phyloP scores from a whole-genome alignment of 768 basidiomycete species.

The Pulveroboletus sp. region DNA sequence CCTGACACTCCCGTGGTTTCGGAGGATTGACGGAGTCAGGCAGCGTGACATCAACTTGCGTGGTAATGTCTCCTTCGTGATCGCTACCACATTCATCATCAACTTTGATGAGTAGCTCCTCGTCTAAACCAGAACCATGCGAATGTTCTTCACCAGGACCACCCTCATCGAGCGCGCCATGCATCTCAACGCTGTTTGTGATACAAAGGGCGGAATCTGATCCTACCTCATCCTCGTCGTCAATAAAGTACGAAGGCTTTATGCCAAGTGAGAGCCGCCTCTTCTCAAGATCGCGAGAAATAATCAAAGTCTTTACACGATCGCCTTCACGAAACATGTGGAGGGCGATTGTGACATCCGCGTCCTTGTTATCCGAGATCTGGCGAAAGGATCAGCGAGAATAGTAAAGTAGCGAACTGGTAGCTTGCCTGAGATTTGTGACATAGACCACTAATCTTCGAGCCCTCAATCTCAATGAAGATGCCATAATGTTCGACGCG shows the following conservation, averaged over 20 bases:
- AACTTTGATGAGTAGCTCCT: slow-evolving; percentile 10
- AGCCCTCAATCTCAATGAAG: slow-evolving; percentile 86
- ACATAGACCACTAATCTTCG: slow-evolving; percentile 84
- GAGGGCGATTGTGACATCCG: slow-evolving; percentile 73
- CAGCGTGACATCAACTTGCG: slow-evolving; percentile 15
- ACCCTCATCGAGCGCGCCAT: slow-evolving; percentile 18
- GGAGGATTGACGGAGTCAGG: neutral
- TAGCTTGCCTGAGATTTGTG: slow-evolving; percentile 81
- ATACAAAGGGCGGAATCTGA: slow-evolving; percentile 31
- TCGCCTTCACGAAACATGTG: slow-evolving; percentile 85
- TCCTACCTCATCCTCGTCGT: slow-evolving; percentile 47
- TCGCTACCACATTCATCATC: slow-evolving; percentile 13
- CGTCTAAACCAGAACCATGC: slow-evolving; percentile 11
- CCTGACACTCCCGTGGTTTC: neutral
- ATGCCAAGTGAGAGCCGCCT: slow-evolving; percentile 77
- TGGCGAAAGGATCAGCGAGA: slow-evolving; percentile 28
- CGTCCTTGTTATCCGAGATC: slow-evolving; percentile 85
- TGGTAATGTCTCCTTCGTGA: slow-evolving; percentile 15
- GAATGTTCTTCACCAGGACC: slow-evolving; percentile 8
- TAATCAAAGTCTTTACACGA: slow-evolving; percentile 72
- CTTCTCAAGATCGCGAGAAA: slow-evolving; percentile 69
- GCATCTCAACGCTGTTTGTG: slow-evolving; percentile 26
- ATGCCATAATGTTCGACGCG: slow-evolving; percentile 84
- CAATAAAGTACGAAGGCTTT: slow-evolving; percentile 82
- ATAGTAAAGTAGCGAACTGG: neutral